phyloP scores from a whole-genome alignment of 192 early-diverging fungal species.

The Backusella tarrabulga region DNA sequence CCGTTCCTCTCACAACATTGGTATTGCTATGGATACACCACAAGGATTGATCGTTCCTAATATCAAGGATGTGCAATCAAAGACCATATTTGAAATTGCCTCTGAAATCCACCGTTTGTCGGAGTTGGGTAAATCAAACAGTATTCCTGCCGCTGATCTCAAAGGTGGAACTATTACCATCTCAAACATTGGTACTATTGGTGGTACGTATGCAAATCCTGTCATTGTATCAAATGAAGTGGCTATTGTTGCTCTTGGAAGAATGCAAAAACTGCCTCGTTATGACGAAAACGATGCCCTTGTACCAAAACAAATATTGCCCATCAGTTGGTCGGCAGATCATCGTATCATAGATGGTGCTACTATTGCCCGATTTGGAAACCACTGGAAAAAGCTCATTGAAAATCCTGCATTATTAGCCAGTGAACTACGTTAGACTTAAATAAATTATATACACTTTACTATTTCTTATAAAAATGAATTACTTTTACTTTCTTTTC shows the following conservation, averaged over 20 bases:
- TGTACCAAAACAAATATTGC: conserved; percentile 71
- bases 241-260: conserved; percentile 91
- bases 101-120: conserved; percentile 76
- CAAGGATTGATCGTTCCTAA: conserved; percentile 91
- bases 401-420: conserved; percentile 83
- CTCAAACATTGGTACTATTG: conserved; percentile 94
- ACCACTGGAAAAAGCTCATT: conserved; percentile 80
- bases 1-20: conserved; percentile 85
- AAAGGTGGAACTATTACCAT: conserved; percentile 87
- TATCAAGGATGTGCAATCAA: conserved; percentile 86
- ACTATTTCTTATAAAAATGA: too few relatives aligned
- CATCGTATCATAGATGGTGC: conserved; percentile 97
- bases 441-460: background rate
- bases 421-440: conserved; percentile 51
- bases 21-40: conserved; percentile 98
- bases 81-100: conserved; percentile 90
- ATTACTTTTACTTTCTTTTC: too few relatives aligned
- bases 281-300: conserved; percentile 68
- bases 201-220: conserved; percentile 86
- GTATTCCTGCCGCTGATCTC: conserved; percentile 67
- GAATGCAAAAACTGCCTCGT: conserved; percentile 77
- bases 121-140: conserved; percentile 58
- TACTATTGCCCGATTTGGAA: conserved; percentile 89
- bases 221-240: conserved; percentile 85
- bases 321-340: conserved; percentile 91